These are phyloP conservation scores for Bipolaris zeicola DNA, from an alignment of 2,329 filamentous ascomycete species.

Conservation along the genomic window DNA sequence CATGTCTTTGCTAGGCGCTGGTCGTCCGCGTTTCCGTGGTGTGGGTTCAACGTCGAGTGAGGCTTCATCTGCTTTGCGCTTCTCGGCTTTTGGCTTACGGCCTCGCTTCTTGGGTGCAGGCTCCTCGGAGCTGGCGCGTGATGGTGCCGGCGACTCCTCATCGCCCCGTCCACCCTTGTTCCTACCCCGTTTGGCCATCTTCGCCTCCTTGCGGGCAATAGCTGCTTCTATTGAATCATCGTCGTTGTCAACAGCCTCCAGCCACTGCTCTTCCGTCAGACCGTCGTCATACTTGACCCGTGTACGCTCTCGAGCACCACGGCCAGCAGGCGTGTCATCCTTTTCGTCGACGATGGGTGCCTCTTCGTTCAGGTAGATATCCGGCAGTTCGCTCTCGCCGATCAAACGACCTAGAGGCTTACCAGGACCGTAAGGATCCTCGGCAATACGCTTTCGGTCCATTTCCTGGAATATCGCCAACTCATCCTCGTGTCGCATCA, in stretches of 20 bases:
- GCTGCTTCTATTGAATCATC: slow-evolving; percentile 94
- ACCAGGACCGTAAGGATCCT: slow-evolving; percentile 73
- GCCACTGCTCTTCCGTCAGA: slow-evolving; percentile 97
- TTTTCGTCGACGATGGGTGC: slow-evolving; percentile 79
- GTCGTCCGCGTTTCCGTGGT: slow-evolving; percentile 69
- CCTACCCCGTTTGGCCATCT: slow-evolving; percentile 76
- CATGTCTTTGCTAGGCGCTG: slow-evolving; percentile 68
- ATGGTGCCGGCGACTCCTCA: slow-evolving; percentile 75
- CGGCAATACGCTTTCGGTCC: slow-evolving; percentile 73
- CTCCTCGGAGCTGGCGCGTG: slow-evolving; percentile 82
- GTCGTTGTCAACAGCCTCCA: slow-evolving; percentile 93
- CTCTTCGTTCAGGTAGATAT: slow-evolving; percentile 90
- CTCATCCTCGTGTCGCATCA: slow-evolving; percentile 86
- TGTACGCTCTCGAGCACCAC: slow-evolving; percentile 92
- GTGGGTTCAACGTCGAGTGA: slow-evolving; percentile 67
- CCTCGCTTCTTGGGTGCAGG: slow-evolving; percentile 77
- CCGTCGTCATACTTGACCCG: slow-evolving; percentile 96
- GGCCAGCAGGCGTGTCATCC: slow-evolving; percentile 73
- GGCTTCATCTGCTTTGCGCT: slow-evolving; percentile 83
- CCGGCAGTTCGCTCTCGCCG: slow-evolving; percentile 84
- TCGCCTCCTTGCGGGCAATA: slow-evolving; percentile 84
- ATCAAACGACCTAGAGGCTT: slow-evolving; percentile 79
- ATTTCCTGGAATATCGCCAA: slow-evolving; percentile 78
- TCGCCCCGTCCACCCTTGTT: slow-evolving; percentile 71
- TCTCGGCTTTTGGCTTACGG: slow-evolving; percentile 78